Evolutionary conservation across 192 early-diverging fungal genomes (phyloP).

Genomic region (Endogone sp.): DNA sequence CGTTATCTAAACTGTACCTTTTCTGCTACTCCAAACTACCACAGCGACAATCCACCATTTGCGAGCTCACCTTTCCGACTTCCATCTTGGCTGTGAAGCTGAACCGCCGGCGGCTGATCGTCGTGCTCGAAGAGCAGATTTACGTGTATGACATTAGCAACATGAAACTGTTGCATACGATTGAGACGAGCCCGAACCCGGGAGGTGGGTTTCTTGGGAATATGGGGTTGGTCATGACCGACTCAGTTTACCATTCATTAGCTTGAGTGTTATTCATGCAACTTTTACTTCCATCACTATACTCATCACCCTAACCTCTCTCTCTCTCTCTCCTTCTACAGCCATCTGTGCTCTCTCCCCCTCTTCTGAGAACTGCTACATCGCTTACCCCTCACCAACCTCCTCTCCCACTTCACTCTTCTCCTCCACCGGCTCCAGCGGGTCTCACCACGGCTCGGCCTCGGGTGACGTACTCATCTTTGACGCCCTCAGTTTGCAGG

Average conservation of each 20-base stretch:
- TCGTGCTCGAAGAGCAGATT: slow-evolving; percentile 93
- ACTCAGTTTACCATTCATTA: slow-evolving; percentile 15
- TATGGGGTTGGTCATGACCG: not conserved
- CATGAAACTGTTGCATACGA: slow-evolving; percentile 95
- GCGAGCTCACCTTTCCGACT: slow-evolving; percentile 93
- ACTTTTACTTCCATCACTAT: no score
- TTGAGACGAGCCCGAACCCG: slow-evolving; percentile 93
- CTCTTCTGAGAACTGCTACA: slow-evolving; percentile 89
- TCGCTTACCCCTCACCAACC: slow-evolving; percentile 87
- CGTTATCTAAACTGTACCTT: not conserved
- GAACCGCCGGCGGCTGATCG: slow-evolving; percentile 89
- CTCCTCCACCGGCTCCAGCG: slow-evolving; percentile 33
- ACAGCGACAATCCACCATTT: slow-evolving; percentile 94
- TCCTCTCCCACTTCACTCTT: slow-evolving; percentile 54
- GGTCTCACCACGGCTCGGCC: slow-evolving; percentile 48
- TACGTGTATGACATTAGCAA: slow-evolving; percentile 98
- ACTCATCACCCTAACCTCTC: no score
- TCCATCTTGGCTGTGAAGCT: slow-evolving; percentile 93
- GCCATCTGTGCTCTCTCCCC: slow-evolving; percentile 92
- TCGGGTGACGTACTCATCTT: slow-evolving; percentile 90
- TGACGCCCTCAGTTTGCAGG: slow-evolving; percentile 83
- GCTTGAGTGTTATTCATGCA: not conserved
- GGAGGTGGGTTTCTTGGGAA: slow-evolving; percentile 46
- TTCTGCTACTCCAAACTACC: not conserved
- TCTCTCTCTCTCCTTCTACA: slow-evolving; percentile 13